Evolutionary conservation across 2,329 filamentous ascomycete genomes (phyloP), one percentile per base, ranked within the genome.

Genomic region (Cladosporium sp.): DNA sequence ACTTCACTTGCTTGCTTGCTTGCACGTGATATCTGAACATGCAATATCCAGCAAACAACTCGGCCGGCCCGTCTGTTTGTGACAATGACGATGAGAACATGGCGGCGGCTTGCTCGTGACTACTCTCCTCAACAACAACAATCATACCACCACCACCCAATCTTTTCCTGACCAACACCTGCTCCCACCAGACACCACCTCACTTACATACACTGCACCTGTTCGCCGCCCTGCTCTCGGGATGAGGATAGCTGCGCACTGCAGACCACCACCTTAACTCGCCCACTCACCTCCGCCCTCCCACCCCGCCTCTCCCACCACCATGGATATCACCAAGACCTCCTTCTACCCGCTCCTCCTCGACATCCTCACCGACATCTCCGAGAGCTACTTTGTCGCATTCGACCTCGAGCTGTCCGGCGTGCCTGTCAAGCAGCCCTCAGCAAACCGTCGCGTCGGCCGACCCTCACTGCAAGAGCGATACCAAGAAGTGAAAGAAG

Each of bases 351-450:
- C 79, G 34, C 77, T 83, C 32, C 78, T 89, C 7, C 80, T 88
- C 3, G 80, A 81, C 47, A 83, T 90, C 41, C 76, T 90, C 24
- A 80, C 83, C 67, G 80, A 85, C 65, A 83, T 91, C 65, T 82
- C 85, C 30, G 80, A 84, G 65, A 84, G 87, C 38, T 81, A 83
- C 67, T 90, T 90, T 71, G 84, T 91, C 14, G 81, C 87, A 3
- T 80, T 91, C 66, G 88, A 91, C 72, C 80, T 90, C 14, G 88
- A 91, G 75, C 84, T 90, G 55, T 90, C 88, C 15, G 88, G 88
- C 2, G 87, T 91, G 26, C 80, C 82, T 2, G 76, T 75, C 14
- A 81, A 81, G 28, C 77, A 78, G 54, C 71, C 72, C 15, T 74
- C 72, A 65, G 71, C 71, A 63, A 73, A 70, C 59, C 75, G 75